Base-by-base conservation (phyloP, 805 yeast genomes). In the Millerozyma miso region DNA sequence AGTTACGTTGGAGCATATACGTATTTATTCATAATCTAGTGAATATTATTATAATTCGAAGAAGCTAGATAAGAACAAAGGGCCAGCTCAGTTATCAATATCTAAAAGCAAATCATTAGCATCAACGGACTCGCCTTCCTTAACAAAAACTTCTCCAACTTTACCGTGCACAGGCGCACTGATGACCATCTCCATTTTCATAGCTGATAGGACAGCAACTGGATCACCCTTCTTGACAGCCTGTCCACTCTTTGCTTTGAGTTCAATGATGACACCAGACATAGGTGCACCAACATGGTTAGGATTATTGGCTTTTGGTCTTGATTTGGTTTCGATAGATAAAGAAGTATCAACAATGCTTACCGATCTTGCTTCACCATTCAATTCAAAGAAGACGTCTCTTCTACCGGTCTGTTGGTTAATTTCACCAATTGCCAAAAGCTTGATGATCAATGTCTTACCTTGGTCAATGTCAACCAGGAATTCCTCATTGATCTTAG, bases 121-220 rank as follows among this genome's bases (percentile, higher is more conserved):
- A 58, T 90, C 99, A 38, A 93, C 97, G 40, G 91, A 83, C 59
- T 93, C 99, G 55, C 96, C 96, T 62, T 88, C 95, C 66, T 83
- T 83, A 51, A 88, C 85, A 38, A 76, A 64, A 16, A 93, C 77
- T 17, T 84, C 88, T 38, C 84, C 82, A 48, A 93, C 80, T 60
- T 77, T 80, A 64, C 99, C 99, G 45, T 83, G 76, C 46, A 81
- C 85, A 42, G 95, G 95, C 17, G 99, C 91, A 63, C 88, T 80
- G 56, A 91, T 90, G 40, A 93, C 95, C 97, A 93, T 93, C 74
- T 93, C 99, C 99, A 91, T 91, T 80, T 91, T 91, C 99, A 91
- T 91, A 50, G 99, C 99, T 62, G 91, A 81, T 62, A 91, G 77
- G 19, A 91, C 96, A 48, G 95, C 95, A 51, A 91, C 66, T 29